Evolutionary conservation across 164 flowering plant genomes (phyloP).

Genomic region (Platanus orientalis): DNA sequence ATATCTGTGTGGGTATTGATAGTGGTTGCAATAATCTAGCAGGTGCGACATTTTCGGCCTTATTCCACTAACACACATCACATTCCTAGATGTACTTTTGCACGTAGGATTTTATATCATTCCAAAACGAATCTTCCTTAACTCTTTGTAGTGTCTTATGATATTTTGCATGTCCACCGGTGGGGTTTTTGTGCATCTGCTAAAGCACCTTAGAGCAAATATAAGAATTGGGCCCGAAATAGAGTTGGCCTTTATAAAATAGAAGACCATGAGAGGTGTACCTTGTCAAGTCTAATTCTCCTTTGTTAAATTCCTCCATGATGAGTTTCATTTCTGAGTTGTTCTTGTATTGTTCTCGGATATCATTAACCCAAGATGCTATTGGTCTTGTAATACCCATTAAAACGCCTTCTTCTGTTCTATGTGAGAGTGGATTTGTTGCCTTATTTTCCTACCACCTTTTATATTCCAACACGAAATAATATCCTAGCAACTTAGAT

Average conservation of each 20-base stretch:
- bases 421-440: constrained; percentile 11
- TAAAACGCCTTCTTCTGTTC: no score
- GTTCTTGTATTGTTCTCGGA: neutral
- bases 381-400: neutral
- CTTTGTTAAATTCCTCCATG: neutral
- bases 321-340: no score
- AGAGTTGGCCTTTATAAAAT: neutral
- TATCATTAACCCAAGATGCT: neutral
- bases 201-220: neutral
- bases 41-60: neutral
- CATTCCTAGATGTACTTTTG: neutral
- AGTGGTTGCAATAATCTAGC: neutral
- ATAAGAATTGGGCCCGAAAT: neutral
- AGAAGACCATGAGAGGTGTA: no score
- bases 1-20: neutral
- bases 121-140: neutral
- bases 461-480: constrained; percentile 4
- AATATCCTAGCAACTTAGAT: neutral
- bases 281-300: neutral
- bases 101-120: neutral
- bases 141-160: neutral
- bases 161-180: neutral
- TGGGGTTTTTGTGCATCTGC: neutral
- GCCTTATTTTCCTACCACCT: constrained; percentile 5
- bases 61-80: neutral